Percentiles rank a stretch among this genome's conserved stretches.
Conservation (phyloP, 2,329 filamentous ascomycete genomes). For the Periglandula ipomoeae region DNA sequence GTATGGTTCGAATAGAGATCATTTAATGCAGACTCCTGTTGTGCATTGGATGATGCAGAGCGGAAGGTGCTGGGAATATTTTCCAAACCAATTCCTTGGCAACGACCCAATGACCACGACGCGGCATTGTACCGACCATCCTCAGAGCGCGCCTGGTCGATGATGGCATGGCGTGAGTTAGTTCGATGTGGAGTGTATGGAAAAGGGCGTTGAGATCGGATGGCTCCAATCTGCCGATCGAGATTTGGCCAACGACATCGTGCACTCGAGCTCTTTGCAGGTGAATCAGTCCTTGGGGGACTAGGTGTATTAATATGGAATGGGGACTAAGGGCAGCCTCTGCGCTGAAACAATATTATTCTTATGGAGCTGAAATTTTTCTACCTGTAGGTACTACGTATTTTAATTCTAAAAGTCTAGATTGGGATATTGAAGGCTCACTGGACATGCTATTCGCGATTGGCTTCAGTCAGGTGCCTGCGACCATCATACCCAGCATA, state of each 20-base stretch:
- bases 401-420: no score
- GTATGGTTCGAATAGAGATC: background rate
- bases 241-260: background rate
- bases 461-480: no score
- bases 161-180: slow-evolving; percentile 17
- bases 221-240: background rate
- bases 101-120: background rate
- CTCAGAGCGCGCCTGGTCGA: slow-evolving; percentile 6
- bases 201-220: slow-evolving; percentile 22
- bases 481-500: no score
- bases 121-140: background rate
- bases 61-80: background rate
- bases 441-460: no score
- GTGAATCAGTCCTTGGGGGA: no score
- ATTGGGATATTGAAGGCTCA: no score
- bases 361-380: no score
- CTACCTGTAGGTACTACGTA: no score
- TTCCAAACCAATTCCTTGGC: background rate
- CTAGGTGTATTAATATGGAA: no score
- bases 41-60: background rate
- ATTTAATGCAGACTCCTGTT: background rate
- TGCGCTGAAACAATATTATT: no score
- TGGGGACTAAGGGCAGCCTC: no score
- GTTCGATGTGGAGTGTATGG: slow-evolving; percentile 23
- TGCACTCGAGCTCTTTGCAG: no score